A percentile compares a stretch with the other conserved stretches of the same genome.
These are phyloP conservation scores for Phanerodontia chrysosporium DNA, from an alignment of 768 basidiomycete species.

Conservation along the genomic window DNA sequence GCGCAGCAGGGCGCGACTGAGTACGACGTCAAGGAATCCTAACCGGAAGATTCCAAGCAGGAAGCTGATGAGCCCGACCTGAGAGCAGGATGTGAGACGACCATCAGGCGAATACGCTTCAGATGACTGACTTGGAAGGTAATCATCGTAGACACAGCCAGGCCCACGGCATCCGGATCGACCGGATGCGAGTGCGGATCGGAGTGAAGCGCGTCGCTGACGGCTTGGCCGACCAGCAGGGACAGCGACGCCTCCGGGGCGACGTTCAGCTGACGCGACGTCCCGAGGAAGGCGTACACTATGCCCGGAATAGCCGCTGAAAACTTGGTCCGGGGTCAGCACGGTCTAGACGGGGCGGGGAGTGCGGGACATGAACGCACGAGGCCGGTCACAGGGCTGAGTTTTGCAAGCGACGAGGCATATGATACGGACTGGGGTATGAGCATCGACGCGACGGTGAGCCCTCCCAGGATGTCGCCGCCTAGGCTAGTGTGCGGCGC, in stretches of 20 bases:
- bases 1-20: slow-evolving; percentile 82
- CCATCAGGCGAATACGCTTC: background rate
- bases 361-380: slow-evolving; percentile 31
- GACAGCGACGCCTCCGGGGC: slow-evolving; percentile 89
- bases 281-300: slow-evolving; percentile 88
- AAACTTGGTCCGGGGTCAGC: slow-evolving; percentile 43
- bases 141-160: slow-evolving; percentile 75
- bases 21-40: slow-evolving; percentile 90
- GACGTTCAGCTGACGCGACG: slow-evolving; percentile 75
- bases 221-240: slow-evolving; percentile 82
- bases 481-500: slow-evolving; percentile 38
- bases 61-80: slow-evolving; percentile 86
- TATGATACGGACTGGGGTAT: slow-evolving; percentile 91
- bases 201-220: slow-evolving; percentile 56
- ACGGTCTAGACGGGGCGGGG: background rate
- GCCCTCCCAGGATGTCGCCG: slow-evolving; percentile 78
- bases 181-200: slow-evolving; percentile 26
- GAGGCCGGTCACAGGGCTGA: slow-evolving; percentile 82
- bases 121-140: slow-evolving; percentile 64
- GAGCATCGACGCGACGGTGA: slow-evolving; percentile 81
- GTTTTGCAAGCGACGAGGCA: slow-evolving; percentile 79
- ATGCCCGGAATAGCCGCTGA: slow-evolving; percentile 84
- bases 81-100: background rate
- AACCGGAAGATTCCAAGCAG: slow-evolving; percentile 82
- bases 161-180: slow-evolving; percentile 49